Evolutionary conservation across 108 stramenopile genomes (phyloP).

Genomic region (Ochromonas danica): DNA sequence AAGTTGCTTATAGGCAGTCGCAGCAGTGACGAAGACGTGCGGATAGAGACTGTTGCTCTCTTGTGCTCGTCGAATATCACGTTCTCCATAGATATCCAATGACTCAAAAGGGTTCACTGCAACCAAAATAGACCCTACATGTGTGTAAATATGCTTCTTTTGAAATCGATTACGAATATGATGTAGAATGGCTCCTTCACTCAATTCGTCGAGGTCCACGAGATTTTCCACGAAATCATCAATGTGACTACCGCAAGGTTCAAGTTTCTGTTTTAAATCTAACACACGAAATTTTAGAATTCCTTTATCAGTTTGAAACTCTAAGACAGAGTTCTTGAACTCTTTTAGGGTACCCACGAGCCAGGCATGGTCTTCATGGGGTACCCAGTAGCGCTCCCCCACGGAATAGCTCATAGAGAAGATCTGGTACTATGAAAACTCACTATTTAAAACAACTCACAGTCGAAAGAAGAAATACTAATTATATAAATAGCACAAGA

Average conservation of each 20-base stretch:
- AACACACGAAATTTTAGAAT: neutral
- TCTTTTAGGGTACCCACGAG: neutral
- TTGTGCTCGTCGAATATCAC: slow-evolving; percentile 6
- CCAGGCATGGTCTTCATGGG: slow-evolving; percentile 35
- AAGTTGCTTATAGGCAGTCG: slow-evolving; percentile 32
- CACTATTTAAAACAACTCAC: too few relatives aligned
- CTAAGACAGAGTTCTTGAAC: neutral
- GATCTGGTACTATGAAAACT: too few relatives aligned
- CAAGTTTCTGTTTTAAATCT: neutral
- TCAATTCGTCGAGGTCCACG: slow-evolving; percentile 29
- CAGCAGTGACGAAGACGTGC: slow-evolving; percentile 35
- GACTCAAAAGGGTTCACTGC: slow-evolving; percentile 53
- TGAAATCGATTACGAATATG: slow-evolving; percentile 47
- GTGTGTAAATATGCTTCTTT: slow-evolving; percentile 59
- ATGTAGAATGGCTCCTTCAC: slow-evolving; percentile 46
- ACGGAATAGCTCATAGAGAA: too few relatives aligned
- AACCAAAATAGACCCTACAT: slow-evolving; percentile 64
- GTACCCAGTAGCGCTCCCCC: slow-evolving; percentile 21
- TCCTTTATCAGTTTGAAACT: slow-evolving; percentile 1
- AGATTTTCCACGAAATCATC: slow-evolving; percentile 20
- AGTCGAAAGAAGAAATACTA: too few relatives aligned
- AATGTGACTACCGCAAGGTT: slow-evolving; percentile 27
- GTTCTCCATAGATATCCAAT: slow-evolving; percentile 44
- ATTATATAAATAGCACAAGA: too few relatives aligned
- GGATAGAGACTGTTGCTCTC: neutral